These are phyloP conservation scores for Naegleria fowleri DNA, from an alignment of 208 protist genomes.

Conservation along the genomic window DNA sequence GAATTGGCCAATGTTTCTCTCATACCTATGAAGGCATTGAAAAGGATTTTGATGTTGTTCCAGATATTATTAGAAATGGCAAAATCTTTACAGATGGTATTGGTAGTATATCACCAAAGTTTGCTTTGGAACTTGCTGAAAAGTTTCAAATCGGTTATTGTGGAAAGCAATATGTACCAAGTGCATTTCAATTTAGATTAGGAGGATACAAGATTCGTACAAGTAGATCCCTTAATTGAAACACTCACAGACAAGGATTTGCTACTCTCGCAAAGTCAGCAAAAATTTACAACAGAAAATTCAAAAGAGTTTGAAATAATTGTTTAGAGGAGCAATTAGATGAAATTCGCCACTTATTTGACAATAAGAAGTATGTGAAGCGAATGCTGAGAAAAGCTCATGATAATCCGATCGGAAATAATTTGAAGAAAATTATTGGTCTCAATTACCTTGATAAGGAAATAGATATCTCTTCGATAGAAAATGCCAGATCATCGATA, in stretches of 20 bases:
- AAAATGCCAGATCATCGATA: background rate
- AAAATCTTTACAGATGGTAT: background rate
- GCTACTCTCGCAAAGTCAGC: background rate
- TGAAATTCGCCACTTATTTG: background rate
- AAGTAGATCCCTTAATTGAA: background rate
- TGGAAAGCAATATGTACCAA: background rate
- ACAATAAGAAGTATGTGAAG: background rate
- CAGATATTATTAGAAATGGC: background rate
- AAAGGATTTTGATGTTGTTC: background rate
- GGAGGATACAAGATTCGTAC: background rate
- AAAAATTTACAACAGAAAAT: background rate
- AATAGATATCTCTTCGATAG: background rate
- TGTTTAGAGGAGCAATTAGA: background rate
- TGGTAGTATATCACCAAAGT: background rate
- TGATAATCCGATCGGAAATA: background rate
- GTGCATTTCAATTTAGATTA: background rate
- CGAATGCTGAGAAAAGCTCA: background rate
- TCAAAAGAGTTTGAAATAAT: background rate
- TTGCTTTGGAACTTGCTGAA: background rate
- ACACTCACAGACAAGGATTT: background rate
- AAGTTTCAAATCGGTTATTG: background rate
- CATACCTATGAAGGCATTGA: background rate
- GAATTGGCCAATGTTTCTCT: background rate
- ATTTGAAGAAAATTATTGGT: background rate
- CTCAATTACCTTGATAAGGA: background rate